Base-by-base conservation (phyloP, 1,284 basidiomycete species). In the Ganoderma lingzhi region DNA sequence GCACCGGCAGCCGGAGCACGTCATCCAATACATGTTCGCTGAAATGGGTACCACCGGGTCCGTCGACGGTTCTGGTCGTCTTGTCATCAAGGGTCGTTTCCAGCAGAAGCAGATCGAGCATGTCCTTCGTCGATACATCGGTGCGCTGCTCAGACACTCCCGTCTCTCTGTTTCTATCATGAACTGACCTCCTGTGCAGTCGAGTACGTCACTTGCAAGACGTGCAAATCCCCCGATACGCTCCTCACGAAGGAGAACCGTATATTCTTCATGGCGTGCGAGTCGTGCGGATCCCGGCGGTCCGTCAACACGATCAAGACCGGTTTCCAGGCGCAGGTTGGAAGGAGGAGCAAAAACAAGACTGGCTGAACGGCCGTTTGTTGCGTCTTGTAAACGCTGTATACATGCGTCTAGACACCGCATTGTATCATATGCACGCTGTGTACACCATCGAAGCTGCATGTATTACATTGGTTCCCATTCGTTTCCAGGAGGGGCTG, bases 151-250 rank as follows among this genome's bases (percentile, higher is more conserved):
- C 59, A 42, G 41, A 15, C 15, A 9, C 32, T 8, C 39, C 12
- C 12, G 5, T 41, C 5, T 12, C 39, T 41, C 39, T 41, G 10
- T 41, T 41, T 2, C 10, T 41, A 14, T 41, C 12, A 41, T 37
- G 37, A 37, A 37, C 37, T 37, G 4, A 37, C 1, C 37, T 37
- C 37, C 39, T 41, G 39, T 41, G 62, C 71, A 97, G 97, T 97
- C 76, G 97, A 99, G 84, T 99, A 99, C 84, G 98, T 99, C 69
- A 98, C 96, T 55, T 99, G 97, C 90, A 98, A 98, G 84, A 99
- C 97, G 51, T 99, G 97, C 89, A 99, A 98, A 85, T 98, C 97
- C 4, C 96, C 96, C 64, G 97, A 99, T 81, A 99, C 97, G 6
- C 88, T 97, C 28, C 89, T 99, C 61, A 93, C 93, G 62, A 99